Conservation (phyloP, 805 yeast genomes). For the Kluyveromyces siamensis region DNA sequence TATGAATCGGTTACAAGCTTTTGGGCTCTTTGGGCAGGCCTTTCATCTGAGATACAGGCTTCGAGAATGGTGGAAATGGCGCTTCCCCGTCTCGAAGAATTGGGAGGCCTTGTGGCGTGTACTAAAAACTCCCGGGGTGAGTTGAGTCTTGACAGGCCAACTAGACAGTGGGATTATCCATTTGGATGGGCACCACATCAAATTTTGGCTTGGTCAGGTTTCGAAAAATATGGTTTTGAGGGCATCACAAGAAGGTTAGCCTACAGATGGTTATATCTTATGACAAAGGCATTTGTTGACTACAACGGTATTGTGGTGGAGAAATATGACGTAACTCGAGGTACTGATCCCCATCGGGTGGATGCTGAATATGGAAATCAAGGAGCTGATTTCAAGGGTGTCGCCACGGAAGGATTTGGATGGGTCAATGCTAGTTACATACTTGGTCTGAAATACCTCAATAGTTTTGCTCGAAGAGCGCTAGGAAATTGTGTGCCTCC, state of each 20-base stretch:
- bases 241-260: slow-evolving; percentile 61
- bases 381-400: slow-evolving; percentile 87
- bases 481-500: slow-evolving; percentile 77
- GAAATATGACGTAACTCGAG: slow-evolving; percentile 81
- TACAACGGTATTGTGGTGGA: slow-evolving; percentile 93
- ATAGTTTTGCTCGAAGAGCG: slow-evolving; percentile 60
- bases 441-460: slow-evolving; percentile 60
- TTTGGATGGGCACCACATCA: slow-evolving; percentile 99
- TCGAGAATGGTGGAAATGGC: slow-evolving; percentile 45
- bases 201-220: slow-evolving; percentile 86
- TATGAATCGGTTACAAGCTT: slow-evolving; percentile 85
- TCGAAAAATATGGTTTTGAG: slow-evolving; percentile 58
- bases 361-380: slow-evolving; percentile 97
- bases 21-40: slow-evolving; percentile 87
- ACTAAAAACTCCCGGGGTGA: slow-evolving; percentile 67
- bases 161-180: slow-evolving; percentile 97
- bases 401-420: slow-evolving; percentile 93
- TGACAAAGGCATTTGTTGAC: slow-evolving; percentile 85
- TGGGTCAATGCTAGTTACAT: slow-evolving; percentile 92
- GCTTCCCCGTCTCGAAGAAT: slow-evolving; percentile 64
- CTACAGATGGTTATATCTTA: slow-evolving; percentile 82
- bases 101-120: slow-evolving; percentile 86
- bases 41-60: slow-evolving; percentile 64
- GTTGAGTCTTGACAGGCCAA: slow-evolving; percentile 61
- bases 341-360: slow-evolving; percentile 80